These are phyloP conservation scores for Tetrahymena borealis DNA, from an alignment of 73 alveolate species.

Conservation along the genomic window DNA sequence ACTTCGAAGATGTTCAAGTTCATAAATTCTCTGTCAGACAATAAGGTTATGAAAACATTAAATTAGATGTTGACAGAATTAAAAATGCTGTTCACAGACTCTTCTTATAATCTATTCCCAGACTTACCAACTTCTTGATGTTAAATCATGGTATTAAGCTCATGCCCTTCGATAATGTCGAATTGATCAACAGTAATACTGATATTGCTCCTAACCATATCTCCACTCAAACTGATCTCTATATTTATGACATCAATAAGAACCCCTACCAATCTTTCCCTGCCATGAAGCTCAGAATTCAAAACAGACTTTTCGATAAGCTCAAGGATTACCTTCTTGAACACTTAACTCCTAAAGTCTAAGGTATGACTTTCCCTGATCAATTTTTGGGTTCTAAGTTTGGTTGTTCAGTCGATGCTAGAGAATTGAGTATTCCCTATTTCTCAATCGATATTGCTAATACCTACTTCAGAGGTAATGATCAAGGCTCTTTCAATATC, in stretches of 20 bases:
- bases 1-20: not conserved
- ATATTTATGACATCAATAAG: not conserved
- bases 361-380: not conserved
- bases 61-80: not conserved
- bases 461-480: not conserved
- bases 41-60: not conserved
- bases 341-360: not conserved
- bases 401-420: not conserved
- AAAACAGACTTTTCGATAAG: not conserved
- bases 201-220: not conserved
- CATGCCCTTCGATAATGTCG: constrained; percentile 1
- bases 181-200: not conserved
- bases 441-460: not conserved
- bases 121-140: constrained; percentile 1
- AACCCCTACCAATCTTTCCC: not conserved
- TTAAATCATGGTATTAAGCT: not conserved
- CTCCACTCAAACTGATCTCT: not conserved
- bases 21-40: not conserved
- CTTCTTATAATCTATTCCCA: not conserved
- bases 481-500: not conserved
- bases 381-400: not conserved
- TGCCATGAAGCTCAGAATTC: not conserved
- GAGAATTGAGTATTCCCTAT: not conserved
- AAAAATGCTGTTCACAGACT: not conserved
- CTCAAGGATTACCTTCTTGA: not conserved